Conservation (phyloP, 2,329 filamentous ascomycete genomes). For the Penicillium sp. region DNA sequence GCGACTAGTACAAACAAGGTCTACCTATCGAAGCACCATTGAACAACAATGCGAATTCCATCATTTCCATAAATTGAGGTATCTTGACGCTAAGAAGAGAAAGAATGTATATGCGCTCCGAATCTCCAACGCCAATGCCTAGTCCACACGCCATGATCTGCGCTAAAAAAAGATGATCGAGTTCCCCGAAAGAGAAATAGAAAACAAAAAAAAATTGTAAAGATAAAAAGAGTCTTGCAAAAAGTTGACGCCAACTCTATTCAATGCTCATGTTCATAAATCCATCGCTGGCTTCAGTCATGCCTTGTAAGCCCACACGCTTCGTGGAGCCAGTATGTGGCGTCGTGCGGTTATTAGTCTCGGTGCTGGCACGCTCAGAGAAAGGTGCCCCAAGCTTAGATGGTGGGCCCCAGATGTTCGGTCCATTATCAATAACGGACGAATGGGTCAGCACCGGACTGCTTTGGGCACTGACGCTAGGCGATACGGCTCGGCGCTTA, state of each 20-base stretch:
- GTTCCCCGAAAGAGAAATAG: neutral
- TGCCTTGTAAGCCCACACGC: conserved; percentile 81
- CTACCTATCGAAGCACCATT: too few species aligned
- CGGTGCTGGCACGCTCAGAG: conserved; percentile 51
- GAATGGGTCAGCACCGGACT: conserved; percentile 81
- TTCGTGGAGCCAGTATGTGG: conserved; percentile 49
- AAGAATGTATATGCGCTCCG: neutral
- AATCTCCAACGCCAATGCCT: conserved; percentile 14
- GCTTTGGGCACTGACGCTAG: conserved; percentile 86
- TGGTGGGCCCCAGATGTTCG: conserved; percentile 69
- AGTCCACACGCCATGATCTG: conserved; percentile 1
- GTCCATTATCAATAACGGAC: conserved; percentile 66
- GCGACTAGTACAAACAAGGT: neutral
- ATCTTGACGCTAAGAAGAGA: conserved; percentile 14
- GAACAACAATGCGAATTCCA: neutral
- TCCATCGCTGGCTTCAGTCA: conserved; percentile 93
- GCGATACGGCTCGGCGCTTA: conserved; percentile 88
- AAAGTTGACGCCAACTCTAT: conserved; percentile 38
- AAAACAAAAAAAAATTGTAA: neutral
- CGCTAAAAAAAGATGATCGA: conserved; percentile 2
- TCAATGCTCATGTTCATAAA: conserved; percentile 98
- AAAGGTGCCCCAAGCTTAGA: conserved; percentile 54
- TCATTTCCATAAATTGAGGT: neutral
- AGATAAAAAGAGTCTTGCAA: neutral
- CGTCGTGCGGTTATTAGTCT: conserved; percentile 53